Conservation (phyloP, 2,329 filamentous ascomycete species). For the Aschersonia sp. region DNA sequence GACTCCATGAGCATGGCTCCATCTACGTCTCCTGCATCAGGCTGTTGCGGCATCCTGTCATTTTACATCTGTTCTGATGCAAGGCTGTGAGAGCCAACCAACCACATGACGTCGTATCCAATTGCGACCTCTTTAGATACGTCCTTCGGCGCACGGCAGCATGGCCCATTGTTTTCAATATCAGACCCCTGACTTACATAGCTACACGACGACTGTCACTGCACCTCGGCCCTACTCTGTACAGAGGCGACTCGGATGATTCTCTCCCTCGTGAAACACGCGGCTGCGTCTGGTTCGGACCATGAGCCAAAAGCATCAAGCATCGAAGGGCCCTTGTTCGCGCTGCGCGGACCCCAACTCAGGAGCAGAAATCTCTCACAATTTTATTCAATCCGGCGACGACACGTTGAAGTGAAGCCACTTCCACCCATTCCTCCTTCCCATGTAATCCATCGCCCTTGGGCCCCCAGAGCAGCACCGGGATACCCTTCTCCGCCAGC, state of each 20-base stretch:
- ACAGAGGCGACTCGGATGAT: too few species aligned
- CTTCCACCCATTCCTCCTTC: conserved; percentile 34
- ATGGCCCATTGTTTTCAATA: too few species aligned
- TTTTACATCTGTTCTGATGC: too few species aligned
- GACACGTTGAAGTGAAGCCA: conserved; percentile 24
- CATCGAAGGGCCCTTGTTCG: background rate
- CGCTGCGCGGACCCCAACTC: background rate
- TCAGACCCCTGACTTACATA: too few species aligned
- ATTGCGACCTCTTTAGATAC: too few species aligned
- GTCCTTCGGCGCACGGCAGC: too few species aligned
- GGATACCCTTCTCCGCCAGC: conserved; percentile 27
- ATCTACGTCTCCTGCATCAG: background rate
- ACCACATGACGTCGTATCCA: too few species aligned
- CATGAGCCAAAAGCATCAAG: background rate
- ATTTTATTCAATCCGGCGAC: conserved; percentile 9
- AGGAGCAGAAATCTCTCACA: background rate
- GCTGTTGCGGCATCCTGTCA: background rate
- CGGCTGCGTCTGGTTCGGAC: background rate
- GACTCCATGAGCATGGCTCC: background rate
- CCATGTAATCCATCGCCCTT: conserved; percentile 32
- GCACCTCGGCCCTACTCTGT: too few species aligned
- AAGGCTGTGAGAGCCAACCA: too few species aligned
- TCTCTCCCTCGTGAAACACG: too few species aligned
- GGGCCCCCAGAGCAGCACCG: conserved; percentile 30
- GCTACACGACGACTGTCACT: too few species aligned